Percentiles rank a stretch among this genome's conserved stretches.
These are phyloP conservation scores for Aspergillus phoenicis DNA, from an alignment of 2,329 filamentous ascomycete species.

Conservation along the genomic window DNA sequence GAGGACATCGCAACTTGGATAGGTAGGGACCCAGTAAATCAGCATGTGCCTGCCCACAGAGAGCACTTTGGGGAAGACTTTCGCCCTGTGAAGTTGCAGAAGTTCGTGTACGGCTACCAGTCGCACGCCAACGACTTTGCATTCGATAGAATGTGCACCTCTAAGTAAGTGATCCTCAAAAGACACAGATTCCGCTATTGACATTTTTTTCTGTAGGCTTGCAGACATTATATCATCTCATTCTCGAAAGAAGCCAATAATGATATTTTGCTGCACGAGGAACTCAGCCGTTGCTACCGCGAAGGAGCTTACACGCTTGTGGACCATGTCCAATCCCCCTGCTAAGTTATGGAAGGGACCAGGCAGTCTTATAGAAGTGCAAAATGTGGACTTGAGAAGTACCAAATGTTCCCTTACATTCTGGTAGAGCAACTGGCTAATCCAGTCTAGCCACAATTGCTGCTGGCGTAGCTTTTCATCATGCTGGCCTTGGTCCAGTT, in stretches of 20 bases:
- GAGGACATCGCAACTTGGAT: slow-evolving; percentile 80
- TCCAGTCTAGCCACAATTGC: slow-evolving; percentile 43
- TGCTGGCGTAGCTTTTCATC: slow-evolving; percentile 76
- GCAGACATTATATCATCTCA: slow-evolving; percentile 67
- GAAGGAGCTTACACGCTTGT: slow-evolving; percentile 66
- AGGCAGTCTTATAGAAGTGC: slow-evolving; percentile 52
- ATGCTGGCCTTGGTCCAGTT: slow-evolving; percentile 68
- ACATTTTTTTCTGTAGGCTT: slow-evolving; percentile 51
- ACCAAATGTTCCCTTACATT: slow-evolving; percentile 2
- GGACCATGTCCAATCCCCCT: slow-evolving; percentile 54
- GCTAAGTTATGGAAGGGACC: slow-evolving; percentile 68
- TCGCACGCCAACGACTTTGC: slow-evolving; percentile 69
- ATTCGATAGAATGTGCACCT: slow-evolving; percentile 71
- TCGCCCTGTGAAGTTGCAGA: slow-evolving; percentile 74
- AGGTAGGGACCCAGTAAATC: slow-evolving; percentile 63
- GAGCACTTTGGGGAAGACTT: slow-evolving; percentile 79
- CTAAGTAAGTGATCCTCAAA: slow-evolving; percentile 48
- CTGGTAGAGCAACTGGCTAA: too few relatives aligned
- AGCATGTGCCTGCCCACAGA: slow-evolving; percentile 64
- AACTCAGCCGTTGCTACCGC: slow-evolving; percentile 71
- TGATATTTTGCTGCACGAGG: slow-evolving; percentile 81
- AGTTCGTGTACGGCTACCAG: slow-evolving; percentile 74
- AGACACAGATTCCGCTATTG: not conserved
- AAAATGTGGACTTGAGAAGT: slow-evolving; percentile 64
- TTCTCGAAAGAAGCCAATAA: slow-evolving; percentile 71